Base-by-base conservation (phyloP, 2,329 filamentous ascomycete species). In the Botrytis cinerea region DNA sequence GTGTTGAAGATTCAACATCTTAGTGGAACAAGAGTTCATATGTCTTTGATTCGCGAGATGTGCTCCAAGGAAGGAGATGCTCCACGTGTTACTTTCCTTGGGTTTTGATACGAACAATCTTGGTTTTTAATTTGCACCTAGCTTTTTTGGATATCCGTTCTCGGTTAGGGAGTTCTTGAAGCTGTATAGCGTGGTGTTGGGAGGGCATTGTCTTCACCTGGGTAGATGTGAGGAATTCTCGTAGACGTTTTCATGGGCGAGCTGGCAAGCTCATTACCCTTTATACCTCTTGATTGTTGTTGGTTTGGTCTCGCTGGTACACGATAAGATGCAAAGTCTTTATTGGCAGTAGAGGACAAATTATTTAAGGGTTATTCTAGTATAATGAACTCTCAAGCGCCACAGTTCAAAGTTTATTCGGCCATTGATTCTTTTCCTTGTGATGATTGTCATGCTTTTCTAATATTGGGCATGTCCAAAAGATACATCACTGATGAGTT, bases 21-120 rank as follows among this genome's bases (percentile, higher is more conserved):
- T 2, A 45, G 48, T 66, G 60, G 60, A 59, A n/a, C 20, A 10
- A 59, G 60, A 45, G 70, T 66, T 35, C 25, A n/a, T 25, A 66
- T 64, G 60, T 72, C 70, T 16, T 66, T 66, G 48, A 45, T 66
- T 35, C 60, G 70, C 4, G 70, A 64, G 70, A 71, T 71, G 60
- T 71, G 70, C 16, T 71, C 59, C 20, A 59, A 72, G 61, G 60
- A 66, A 28, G 45, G 61, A 40, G 59, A 72, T 66, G 48, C 45
- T 45, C 70, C 70, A 18, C 60, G 60, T 18, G 70, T 66, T 72
- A 57, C 70, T 57, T 66, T 72, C 10, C 60, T 72, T 51, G 70
- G 70, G 10, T 66, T 72, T 45, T 66, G 38, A 72, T 54, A 51
- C 32, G 25, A 7, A 6, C 8, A 22, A 22, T 32, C 1, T 20